These are phyloP conservation scores for Myochromella boudieri DNA, from an alignment of 768 basidiomycete genomes.

Conservation along the genomic window DNA sequence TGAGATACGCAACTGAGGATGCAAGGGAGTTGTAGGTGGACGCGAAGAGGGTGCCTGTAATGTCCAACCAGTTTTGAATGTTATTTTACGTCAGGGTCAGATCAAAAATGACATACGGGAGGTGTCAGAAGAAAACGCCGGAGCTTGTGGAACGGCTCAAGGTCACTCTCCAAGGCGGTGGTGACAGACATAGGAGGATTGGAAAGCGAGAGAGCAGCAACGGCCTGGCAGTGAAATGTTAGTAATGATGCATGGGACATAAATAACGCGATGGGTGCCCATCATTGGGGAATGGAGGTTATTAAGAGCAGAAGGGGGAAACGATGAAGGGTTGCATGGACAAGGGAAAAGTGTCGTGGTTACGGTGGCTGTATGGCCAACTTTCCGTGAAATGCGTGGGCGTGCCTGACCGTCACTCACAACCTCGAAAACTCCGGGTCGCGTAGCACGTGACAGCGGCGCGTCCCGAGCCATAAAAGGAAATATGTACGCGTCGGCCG, in stretches of 20 bases:
- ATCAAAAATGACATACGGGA: conserved; percentile 16
- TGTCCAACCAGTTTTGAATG: conserved; percentile 8
- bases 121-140: conserved; percentile 35
- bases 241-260: conserved; percentile 14
- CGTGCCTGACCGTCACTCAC: conserved; percentile 16
- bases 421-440: conserved; percentile 8
- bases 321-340: conserved; percentile 14
- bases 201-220: conserved; percentile 51
- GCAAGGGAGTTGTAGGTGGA: conserved; percentile 16
- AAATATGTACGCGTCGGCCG: no score
- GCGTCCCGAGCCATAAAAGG: background rate
- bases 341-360: conserved; percentile 18
- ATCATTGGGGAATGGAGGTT: background rate
- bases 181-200: conserved; percentile 45
- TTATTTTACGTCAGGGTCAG: conserved; percentile 18
- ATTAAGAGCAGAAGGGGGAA: conserved; percentile 3
- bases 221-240: conserved; percentile 42
- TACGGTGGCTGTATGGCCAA: conserved; percentile 14
- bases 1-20: conserved; percentile 23
- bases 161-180: conserved; percentile 61
- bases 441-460: conserved; percentile 26
- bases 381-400: conserved; percentile 32
- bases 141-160: conserved; percentile 61
- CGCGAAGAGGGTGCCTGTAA: conserved; percentile 19
- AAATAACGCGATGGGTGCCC: background rate